Base-by-base conservation (phyloP, 202 grass and related monocot species). In the Carex sylvatica region DNA sequence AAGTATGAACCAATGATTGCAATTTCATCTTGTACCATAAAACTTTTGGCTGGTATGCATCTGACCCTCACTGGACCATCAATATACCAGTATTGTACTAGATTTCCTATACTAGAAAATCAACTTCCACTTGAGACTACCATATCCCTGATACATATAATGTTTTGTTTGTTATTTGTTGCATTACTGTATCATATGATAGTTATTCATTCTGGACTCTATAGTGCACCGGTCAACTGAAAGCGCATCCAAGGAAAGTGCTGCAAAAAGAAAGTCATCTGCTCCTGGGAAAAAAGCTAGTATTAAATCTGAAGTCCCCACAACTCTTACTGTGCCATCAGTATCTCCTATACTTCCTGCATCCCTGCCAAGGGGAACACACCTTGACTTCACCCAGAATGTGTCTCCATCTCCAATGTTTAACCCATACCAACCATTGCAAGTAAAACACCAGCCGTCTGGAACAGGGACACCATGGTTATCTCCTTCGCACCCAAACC, bases 321-420 rank as follows among this genome's bases (percentile, higher is more conserved):
- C 58, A 62, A 82, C 36, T 12, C 24, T 3, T 67, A 70, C 46
- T 6, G 3, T 10, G n/a, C 24, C 59, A 38, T 19, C 65, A 53
- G 49, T 15, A 82, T 53, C 80, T 36, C 63, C 80, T 30, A n/a
- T 53, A 4, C 26, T 55, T 70, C 80, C 80, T 33, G 28, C 80
- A 67, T 53, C 61, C 69, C 52, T 95, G 76, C 84, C 88, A 79
- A 91, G 88, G 90, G 88, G 93, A 15, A 89, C 86, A 36, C 88
- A 96, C 56, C 52, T 99, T 33, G 91, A 95, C 69, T 96, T 95
- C 86, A 89, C 82, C 75, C 97, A 99, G 85, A 87, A 89, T 83
- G 38, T 72, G 67, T 89, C 91, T 80, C 93, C 97, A 79, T 91
- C 88, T 78, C 11, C 86, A 69, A 82, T 82, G 19, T 69, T 53